Conservation (phyloP, 2,329 filamentous ascomycete genomes). For the Ophiosphaerella herpotricha region DNA sequence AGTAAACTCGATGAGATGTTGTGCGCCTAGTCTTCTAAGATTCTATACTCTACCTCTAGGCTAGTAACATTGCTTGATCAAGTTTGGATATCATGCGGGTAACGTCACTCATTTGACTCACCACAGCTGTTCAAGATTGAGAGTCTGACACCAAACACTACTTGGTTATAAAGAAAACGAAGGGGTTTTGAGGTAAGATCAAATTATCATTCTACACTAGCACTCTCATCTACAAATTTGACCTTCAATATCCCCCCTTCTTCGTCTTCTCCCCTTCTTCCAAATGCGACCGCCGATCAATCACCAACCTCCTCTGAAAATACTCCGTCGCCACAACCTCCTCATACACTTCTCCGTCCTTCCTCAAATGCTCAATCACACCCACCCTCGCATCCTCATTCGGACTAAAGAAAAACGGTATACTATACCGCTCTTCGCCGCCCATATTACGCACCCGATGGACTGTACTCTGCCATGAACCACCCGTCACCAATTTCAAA, state of each 20-base stretch:
- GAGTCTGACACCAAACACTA: too few relatives aligned
- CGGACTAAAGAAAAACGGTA: conserved; percentile 49
- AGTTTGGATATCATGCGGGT: too few relatives aligned
- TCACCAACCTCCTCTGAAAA: conserved; percentile 37
- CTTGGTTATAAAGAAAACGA: too few relatives aligned
- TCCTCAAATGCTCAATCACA: conserved; percentile 36
- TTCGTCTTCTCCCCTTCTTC: conserved; percentile 8
- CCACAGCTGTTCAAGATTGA: too few relatives aligned
- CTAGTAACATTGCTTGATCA: too few relatives aligned
- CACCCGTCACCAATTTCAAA: conserved; percentile 49
- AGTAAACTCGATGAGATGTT: too few relatives aligned
- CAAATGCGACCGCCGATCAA: conserved; percentile 42
- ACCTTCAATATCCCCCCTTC: conserved; percentile 1
- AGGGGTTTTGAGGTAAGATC: too few relatives aligned
- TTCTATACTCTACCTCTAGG: too few relatives aligned
- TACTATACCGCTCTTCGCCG: conserved; percentile 46
- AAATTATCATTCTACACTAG: too few relatives aligned
- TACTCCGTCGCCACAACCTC: conserved; percentile 41
- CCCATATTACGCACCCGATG: conserved; percentile 48
- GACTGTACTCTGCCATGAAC: conserved; percentile 47
- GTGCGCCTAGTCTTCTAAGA: too few relatives aligned
- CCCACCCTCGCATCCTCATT: conserved; percentile 41
- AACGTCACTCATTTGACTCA: too few relatives aligned
- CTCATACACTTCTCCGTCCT: conserved; percentile 28
- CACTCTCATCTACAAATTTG: too few relatives aligned